These are phyloP conservation scores for Blastobotrys capitulatus DNA, from an alignment of 1,139 yeast species.

Conservation along the genomic window DNA sequence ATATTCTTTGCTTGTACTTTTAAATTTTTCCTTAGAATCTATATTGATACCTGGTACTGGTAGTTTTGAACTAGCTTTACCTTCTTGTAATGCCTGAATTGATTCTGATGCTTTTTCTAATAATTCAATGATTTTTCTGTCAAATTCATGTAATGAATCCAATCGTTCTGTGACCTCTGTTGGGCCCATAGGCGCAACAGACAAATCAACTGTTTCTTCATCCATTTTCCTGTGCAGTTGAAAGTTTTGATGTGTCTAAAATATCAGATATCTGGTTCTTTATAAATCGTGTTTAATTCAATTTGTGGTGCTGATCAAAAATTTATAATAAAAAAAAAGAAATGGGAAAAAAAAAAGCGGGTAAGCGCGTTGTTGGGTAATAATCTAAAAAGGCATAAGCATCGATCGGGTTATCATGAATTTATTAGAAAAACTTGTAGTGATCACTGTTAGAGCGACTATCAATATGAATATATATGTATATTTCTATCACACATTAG, in stretches of 20 bases:
- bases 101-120: conserved; percentile 38
- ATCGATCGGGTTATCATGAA: no score
- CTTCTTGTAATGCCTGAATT: conserved; percentile 35
- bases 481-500: no score
- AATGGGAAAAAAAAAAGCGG: neutral
- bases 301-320: no score
- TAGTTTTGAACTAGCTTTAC: conserved; percentile 29
- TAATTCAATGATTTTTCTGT: conserved; percentile 36
- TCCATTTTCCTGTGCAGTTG: neutral
- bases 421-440: no score
- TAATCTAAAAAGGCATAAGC: no score
- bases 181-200: conserved; percentile 27
- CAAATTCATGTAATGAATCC: conserved; percentile 36
- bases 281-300: no score
- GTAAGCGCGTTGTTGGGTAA: no score
- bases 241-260: no score
- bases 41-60: conserved; percentile 11
- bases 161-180: conserved; percentile 37
- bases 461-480: no score
- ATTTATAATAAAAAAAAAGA: neutral
- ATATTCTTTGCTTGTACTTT: conserved; percentile 27
- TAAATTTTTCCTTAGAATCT: conserved; percentile 31
- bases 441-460: no score
- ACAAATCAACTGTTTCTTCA: conserved; percentile 22
- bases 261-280: no score